phyloP scores from a whole-genome alignment of 1,284 basidiomycete species.

The Butyriboletus appendiculatus region DNA sequence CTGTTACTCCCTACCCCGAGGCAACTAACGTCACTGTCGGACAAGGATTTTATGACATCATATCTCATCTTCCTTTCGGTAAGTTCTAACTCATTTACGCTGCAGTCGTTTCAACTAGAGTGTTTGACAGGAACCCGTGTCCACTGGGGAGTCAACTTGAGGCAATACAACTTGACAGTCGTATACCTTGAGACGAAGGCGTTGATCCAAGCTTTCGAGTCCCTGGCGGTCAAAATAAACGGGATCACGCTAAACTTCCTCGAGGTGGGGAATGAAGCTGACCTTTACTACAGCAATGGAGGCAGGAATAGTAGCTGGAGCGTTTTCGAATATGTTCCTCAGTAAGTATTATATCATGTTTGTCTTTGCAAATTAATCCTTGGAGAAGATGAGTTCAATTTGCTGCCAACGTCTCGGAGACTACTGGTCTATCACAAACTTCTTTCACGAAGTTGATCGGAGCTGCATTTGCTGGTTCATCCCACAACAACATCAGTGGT shows the following conservation, averaged over 20 bases:
- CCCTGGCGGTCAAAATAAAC: conserved; percentile 41
- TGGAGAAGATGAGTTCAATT: conserved; percentile 35
- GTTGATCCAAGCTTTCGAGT: conserved; percentile 54
- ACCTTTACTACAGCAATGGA: conserved; percentile 56
- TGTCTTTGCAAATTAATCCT: neutral
- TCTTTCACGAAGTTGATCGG: conserved; percentile 51
- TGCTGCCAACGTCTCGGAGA: conserved; percentile 35
- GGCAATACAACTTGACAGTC: conserved; percentile 55
- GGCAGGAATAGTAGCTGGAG: conserved; percentile 46
- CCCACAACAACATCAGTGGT: conserved; percentile 40
- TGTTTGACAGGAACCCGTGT: conserved; percentile 49
- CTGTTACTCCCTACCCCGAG: conserved; percentile 62
- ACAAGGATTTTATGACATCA: conserved; percentile 56
- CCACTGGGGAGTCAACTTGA: conserved; percentile 73
- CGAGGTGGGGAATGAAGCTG: conserved; percentile 67
- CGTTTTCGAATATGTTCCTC: conserved; percentile 49
- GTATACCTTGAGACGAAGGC: conserved; percentile 58
- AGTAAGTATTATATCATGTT: conserved; percentile 41
- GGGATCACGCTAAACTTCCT: conserved; percentile 56
- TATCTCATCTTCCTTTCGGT: conserved; percentile 55
- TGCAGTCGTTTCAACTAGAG: neutral
- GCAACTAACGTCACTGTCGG: conserved; percentile 58
- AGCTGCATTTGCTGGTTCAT: conserved; percentile 53
- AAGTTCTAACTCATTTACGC: conserved; percentile 6
- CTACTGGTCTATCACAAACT: conserved; percentile 22